Conservation (phyloP, 2,329 filamentous ascomycete species). For the Xenosphaeropsis pyriputrescens region DNA sequence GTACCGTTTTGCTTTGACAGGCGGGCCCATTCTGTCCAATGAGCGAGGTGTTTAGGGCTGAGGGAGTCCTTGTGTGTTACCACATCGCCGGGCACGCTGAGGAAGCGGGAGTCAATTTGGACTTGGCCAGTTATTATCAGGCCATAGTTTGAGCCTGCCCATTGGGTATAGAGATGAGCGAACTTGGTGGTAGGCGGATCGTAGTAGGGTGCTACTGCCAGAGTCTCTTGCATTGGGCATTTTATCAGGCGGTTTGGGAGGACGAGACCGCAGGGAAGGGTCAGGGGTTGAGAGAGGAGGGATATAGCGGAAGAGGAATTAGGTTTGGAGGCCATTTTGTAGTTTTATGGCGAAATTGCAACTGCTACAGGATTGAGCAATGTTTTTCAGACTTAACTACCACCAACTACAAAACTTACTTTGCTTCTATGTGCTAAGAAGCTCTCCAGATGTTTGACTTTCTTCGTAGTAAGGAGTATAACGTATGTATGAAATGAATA, state of each 20-base stretch:
- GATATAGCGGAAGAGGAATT: no score
- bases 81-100: constrained; percentile 24
- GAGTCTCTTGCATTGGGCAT: constrained; percentile 4
- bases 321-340: no score
- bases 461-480: no score
- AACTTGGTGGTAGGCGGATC: constrained; percentile 28
- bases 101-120: background rate
- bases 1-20: constrained; percentile 18
- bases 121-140: constrained; percentile 28
- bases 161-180: constrained; percentile 30
- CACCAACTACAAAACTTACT: no score
- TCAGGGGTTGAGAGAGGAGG: constrained; percentile 24
- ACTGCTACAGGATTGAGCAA: no score
- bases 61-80: constrained; percentile 25
- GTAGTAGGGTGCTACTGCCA: constrained; percentile 19
- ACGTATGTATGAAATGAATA: no score
- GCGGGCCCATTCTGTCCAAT: constrained; percentile 24
- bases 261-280: constrained; percentile 36
- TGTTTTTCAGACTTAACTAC: no score
- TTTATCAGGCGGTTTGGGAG: constrained; percentile 38
- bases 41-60: constrained; percentile 17
- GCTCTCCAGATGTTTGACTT: no score
- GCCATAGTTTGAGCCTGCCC: constrained; percentile 39
- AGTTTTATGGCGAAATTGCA: no score
- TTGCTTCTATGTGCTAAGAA: no score